Evolutionary conservation across 176 grass and related monocot species (phyloP), one percentile per base, ranked within the genome.

Genomic region (Triticum urartu): DNA sequence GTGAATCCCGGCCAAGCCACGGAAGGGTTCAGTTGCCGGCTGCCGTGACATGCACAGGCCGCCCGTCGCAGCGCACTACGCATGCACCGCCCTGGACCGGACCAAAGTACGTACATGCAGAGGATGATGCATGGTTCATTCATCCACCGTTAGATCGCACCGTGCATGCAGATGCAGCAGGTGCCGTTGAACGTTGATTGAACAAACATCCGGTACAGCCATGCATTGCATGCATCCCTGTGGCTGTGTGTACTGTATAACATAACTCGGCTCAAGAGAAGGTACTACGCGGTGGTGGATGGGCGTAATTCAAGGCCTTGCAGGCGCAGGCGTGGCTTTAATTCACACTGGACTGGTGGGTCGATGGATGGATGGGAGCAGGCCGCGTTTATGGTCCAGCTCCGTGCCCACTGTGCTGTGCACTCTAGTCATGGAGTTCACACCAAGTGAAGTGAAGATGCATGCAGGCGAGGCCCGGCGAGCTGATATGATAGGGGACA

Each of bases 261-360:
- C 50, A 7, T 54, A 52, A 10, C 25, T 32, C 43, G 4, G 12
- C 13, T 30, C 24, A 52, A 42, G 74, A 56, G 26, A 77, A 33
- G 74, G 74, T 77, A 77, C 74, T 77, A 77, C 74, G 11, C 3
- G 74, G 74, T 56, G 74, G 74, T 77, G 47, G 74, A 34, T 77
- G 74, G 74, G 74, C 6, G 47, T 11, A 21, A 77, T 77, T 77
- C 9, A 77, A 77, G 74, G 10, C 47, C 45, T 33, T 56, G 47
- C 74, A 77, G 74, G 20, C 34, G 47, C 72, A 52, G 72, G 72
- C 72, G 48, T 75, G 72, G 72, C 43, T 52, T 75, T 2, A 75
- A 52, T 52, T 9, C 72, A 7, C 43, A 14, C 24, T 9, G 26
- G 72, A 48, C 45, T 48, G 45, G 45, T 28, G 72, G 71, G 48